Conservation (phyloP, 257 asterid species). For the Solanum tarijense region DNA sequence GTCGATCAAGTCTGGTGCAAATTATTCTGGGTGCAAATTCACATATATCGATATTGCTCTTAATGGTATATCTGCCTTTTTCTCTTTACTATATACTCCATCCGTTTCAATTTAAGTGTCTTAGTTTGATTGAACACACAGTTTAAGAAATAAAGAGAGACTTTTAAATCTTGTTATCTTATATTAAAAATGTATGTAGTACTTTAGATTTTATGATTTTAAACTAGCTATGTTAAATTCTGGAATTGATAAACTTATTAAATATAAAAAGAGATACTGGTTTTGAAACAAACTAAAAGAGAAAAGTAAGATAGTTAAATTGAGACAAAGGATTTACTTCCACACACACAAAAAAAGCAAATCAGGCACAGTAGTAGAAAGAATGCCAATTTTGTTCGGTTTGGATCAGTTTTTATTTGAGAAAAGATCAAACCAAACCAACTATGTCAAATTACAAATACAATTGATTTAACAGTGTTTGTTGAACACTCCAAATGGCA, state of each 20-base stretch:
- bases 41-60: too few relatives aligned
- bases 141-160: not conserved
- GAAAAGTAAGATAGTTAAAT: too few relatives aligned
- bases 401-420: not conserved
- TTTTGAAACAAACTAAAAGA: not conserved
- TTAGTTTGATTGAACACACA: not conserved
- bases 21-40: too few relatives aligned
- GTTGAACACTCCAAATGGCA: not conserved
- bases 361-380: not conserved
- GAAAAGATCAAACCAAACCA: not conserved
- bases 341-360: not conserved
- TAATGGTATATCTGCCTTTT: not conserved
- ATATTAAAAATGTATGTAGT: too few relatives aligned
- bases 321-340: not conserved
- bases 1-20: not conserved
- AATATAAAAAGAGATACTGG: not conserved
- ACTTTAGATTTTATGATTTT: not conserved
- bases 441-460: not conserved
- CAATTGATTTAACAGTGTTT: not conserved
- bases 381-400: not conserved
- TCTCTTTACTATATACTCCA: not conserved
- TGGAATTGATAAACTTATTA: not conserved
- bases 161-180: not conserved
- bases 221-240: not conserved
- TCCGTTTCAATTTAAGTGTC: not conserved